Base-by-base conservation (phyloP, 352 stramenopile species). In the Pythium pyrilobum region DNA sequence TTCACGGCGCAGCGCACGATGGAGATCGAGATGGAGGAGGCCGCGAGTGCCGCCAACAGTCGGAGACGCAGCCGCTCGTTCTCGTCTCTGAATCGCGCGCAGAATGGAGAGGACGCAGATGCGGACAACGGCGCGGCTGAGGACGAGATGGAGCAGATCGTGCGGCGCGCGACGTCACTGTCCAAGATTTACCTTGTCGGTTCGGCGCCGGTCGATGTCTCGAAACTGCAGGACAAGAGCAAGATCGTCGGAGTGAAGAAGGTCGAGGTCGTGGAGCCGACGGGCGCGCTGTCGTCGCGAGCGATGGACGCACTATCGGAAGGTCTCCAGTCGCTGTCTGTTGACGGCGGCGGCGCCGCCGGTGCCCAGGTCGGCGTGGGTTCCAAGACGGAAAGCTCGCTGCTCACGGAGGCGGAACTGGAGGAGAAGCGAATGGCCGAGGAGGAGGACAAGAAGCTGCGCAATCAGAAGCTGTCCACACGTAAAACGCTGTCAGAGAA, bases 361-460 rank as follows among this genome's bases (percentile, higher is more conserved):
- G 41, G 5, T 3, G 23, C 18, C 6, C 18, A 4, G 4, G 31
- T 20, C 0, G 28, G 27, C 27, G 29, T 32, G n/a, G 48, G 54
- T 11, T 32, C 52, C 6, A 59, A 65, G 8, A 41, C 65, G 27
- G 60, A 65, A 9, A 55, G 58, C 33, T 69, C 84, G 32, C 55
- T 88, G 34, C 56, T 88, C 12, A 90, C 74, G 1, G 81, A 94
- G 43, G 83, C 87, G 50, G 71, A 94, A 45, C 49, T 92, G 23
- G 83, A 91, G 55, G 83, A 94, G 64, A 87, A 91, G 60, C 81
- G 86, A 50, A 92, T 94, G 83, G 83, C 87, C 51, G 83, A 92
- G 50, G 83, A 94, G 48, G 83, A 94, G 46, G 80, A 89, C 49
- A 76, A 89, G 52, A 92, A 92, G 44, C 65, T 92, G 5, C 80